Evolutionary conservation across 352 stramenopile species (phyloP).

Genomic region (Globisporangium rhizosaccharum): DNA sequence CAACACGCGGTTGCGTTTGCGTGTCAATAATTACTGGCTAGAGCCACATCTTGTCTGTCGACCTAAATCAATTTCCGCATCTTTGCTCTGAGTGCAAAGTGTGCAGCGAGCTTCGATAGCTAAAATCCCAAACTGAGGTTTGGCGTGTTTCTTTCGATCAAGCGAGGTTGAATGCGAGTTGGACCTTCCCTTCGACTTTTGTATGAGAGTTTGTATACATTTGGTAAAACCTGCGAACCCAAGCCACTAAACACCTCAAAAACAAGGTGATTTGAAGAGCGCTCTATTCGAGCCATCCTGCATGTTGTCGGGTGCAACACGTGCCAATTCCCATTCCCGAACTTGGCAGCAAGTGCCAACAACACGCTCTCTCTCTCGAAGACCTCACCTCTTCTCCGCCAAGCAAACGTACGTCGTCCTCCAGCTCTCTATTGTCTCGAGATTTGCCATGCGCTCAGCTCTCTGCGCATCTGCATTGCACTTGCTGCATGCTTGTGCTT

Average conservation of each 20-base stretch:
- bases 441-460: not conserved
- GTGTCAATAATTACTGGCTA: no score
- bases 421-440: not conserved
- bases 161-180: no score
- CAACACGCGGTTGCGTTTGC: no score
- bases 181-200: no score
- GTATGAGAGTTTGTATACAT: not conserved
- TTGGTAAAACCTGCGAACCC: not conserved
- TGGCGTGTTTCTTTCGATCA: no score
- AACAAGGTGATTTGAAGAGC: constrained; percentile 2
- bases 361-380: not conserved
- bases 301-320: constrained; percentile 1
- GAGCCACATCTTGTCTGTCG: no score
- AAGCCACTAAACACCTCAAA: not conserved
- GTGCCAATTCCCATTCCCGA: constrained; percentile 5
- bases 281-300: not conserved
- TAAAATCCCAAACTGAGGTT: no score
- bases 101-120: no score
- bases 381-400: not conserved
- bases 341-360: constrained; percentile 5
- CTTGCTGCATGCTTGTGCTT: not conserved
- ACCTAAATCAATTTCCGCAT: no score
- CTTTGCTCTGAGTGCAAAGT: no score
- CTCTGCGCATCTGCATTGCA: not conserved
- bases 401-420: constrained; percentile 1